phyloP scores from a whole-genome alignment of 2,329 filamentous ascomycete species.

The Penicillium sp. region DNA sequence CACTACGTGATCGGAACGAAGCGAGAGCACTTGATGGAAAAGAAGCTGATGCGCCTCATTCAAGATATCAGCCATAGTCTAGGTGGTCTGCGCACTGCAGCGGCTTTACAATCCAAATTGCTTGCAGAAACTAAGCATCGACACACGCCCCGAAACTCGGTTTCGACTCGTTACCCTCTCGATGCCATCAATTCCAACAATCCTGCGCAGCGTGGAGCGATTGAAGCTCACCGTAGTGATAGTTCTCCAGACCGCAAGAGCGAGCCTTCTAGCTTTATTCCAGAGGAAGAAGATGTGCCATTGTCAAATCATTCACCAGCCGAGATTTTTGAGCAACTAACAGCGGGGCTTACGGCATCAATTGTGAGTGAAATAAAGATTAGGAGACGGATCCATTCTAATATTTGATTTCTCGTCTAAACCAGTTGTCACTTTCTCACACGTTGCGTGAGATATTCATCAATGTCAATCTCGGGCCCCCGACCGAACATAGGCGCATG shows the following conservation, averaged over 20 bases:
- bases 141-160: not conserved
- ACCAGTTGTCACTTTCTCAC: not conserved
- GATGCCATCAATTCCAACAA: too few species aligned
- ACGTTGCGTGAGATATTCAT: not conserved
- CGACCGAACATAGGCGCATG: not conserved
- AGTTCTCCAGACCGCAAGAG: not conserved
- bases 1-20: not conserved
- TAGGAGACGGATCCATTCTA: too few species aligned
- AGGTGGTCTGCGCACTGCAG: slow-evolving; percentile 82
- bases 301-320: not conserved
- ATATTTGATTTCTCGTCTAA: too few species aligned
- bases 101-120: slow-evolving; percentile 69
- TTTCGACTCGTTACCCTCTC: not conserved
- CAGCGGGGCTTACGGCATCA: not conserved
- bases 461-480: not conserved
- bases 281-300: not conserved
- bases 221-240: not conserved
- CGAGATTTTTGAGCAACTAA: slow-evolving; percentile 1
- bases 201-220: not conserved
- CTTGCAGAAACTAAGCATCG: not conserved
- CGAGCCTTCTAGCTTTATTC: not conserved
- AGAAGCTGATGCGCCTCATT: slow-evolving; percentile 65
- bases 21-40: not conserved
- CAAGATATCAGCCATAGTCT: slow-evolving; percentile 82
- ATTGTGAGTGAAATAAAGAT: not conserved